Base-by-base conservation (phyloP, 108 stramenopile genomes). In the Nitzschia palea region DNA sequence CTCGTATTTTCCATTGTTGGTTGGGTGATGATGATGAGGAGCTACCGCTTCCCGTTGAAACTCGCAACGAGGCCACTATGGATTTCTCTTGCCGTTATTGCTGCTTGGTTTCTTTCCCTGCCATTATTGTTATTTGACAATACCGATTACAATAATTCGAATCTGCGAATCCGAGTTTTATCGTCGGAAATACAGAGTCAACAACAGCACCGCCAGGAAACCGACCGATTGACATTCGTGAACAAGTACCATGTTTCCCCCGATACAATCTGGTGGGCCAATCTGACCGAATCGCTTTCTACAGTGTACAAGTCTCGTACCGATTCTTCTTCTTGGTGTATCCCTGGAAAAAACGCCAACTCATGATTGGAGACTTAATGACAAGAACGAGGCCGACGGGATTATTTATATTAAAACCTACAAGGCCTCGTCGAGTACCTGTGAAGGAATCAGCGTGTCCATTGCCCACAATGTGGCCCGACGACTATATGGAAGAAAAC, bases 381-480 rank as follows among this genome's bases (percentile, higher is more conserved):
- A 25, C 3, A 31, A 55, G 12, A 30, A 55, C 17, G 54, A 55
- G 17, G 54, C 37, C 9, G 34, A 50, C 12, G 76, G 76, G 3
- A 31, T 78, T 3, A 51, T 78, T 43, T 63, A 64, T n/a, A 30
- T 74, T 45, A 79, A 79, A 36, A 68, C 45, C 29, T 71, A 56
- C 31, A 79, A 79, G 47, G 73, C 78, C 3, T 71, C 73, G 3
- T 69, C 67, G 17, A 62, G 59, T 30, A 79, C 78, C 5, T 18
- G 37, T 9, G 67, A 71, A 20, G 78, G 73, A 6, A 23, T 74
- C 5, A 37, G 20, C 36, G 32, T 70, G 6, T 71, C 70, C 22
- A 70, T 79, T 40, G 61, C 54, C 37, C 35, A 70, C 61, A 54
- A 73, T 52, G 56, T 44, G 8, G 60, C 45, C 8, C 27, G 44